Evolutionary conservation across 495 filamentous ascomycete species (phyloP).

Genomic region (Daldinia caldariorum): DNA sequence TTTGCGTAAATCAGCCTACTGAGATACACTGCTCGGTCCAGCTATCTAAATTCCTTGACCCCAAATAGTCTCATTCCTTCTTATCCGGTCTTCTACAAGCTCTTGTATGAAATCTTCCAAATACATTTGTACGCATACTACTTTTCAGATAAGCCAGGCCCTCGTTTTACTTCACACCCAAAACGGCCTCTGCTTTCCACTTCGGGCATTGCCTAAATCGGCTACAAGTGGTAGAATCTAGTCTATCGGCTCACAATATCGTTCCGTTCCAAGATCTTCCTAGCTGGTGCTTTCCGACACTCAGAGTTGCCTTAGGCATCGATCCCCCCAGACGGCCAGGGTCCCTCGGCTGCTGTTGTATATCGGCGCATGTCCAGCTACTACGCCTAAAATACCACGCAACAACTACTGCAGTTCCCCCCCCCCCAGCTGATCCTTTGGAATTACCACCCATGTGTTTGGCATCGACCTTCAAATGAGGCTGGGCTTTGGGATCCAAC

Average conservation of each 20-base stretch:
- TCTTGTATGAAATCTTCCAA: slow-evolving; percentile 39
- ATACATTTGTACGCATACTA: slow-evolving; percentile 42
- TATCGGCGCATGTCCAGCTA: slow-evolving; percentile 48
- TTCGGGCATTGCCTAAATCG: slow-evolving; percentile 53
- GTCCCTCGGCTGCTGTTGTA: slow-evolving; percentile 47
- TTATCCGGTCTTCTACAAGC: slow-evolving; percentile 32
- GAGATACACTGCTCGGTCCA: slow-evolving; percentile 22
- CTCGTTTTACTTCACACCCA: slow-evolving; percentile 48
- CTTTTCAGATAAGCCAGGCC: slow-evolving; percentile 49
- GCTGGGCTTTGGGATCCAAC: slow-evolving; percentile 58
- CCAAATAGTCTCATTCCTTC: slow-evolving; percentile 24
- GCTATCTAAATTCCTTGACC: slow-evolving; percentile 19
- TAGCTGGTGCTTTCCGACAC: slow-evolving; percentile 45
- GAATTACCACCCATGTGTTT: slow-evolving; percentile 49
- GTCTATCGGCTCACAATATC: slow-evolving; percentile 46
- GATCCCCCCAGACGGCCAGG: slow-evolving; percentile 42
- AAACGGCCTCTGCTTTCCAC: slow-evolving; percentile 48
- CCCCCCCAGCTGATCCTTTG: slow-evolving; percentile 45
- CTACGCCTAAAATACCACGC: slow-evolving; percentile 50
- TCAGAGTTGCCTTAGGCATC: slow-evolving; percentile 40
- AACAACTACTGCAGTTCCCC: slow-evolving; percentile 42
- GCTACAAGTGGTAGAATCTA: slow-evolving; percentile 46
- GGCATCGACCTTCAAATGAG: slow-evolving; percentile 55
- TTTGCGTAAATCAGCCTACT: slow-evolving; percentile 29
- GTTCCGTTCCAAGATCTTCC: slow-evolving; percentile 48